Conservation (phyloP, 139 green algal genomes). For the Trebouxia sp. region DNA sequence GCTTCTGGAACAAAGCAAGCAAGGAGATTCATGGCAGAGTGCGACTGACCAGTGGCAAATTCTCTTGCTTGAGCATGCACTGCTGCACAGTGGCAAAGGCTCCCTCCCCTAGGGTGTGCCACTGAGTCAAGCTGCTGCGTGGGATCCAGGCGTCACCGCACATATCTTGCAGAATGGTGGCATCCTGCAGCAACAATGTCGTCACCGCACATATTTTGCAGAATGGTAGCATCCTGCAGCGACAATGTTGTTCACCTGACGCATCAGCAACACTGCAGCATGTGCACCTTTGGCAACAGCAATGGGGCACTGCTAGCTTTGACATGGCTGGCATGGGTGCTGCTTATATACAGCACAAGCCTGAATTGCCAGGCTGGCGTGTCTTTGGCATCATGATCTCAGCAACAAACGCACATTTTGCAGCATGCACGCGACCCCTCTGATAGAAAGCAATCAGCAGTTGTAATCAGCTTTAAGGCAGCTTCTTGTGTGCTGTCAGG, state of each 20-base stretch:
- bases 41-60: neutral
- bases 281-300: neutral
- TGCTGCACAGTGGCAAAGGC: conserved; percentile 61
- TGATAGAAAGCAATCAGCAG: neutral
- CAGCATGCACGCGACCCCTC: too few relatives aligned
- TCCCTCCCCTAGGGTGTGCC: conserved; percentile 52
- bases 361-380: too few relatives aligned
- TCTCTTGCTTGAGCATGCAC: conserved; percentile 8
- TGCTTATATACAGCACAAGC: neutral
- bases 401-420: too few relatives aligned
- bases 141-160: conserved; percentile 23
- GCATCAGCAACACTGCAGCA: neutral
- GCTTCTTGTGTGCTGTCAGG: neutral
- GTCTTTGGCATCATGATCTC: too few relatives aligned
- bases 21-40: neutral
- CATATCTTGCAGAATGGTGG: conserved; percentile 13
- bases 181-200: neutral
- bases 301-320: neutral
- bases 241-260: neutral
- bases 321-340: neutral
- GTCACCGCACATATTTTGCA: neutral
- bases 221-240: neutral
- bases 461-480: neutral
- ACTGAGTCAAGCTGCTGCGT: neutral
- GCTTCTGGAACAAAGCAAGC: neutral